Evolutionary conservation across 148 eudicot species (phyloP).

Genomic region (Nepenthes mirabilis): DNA sequence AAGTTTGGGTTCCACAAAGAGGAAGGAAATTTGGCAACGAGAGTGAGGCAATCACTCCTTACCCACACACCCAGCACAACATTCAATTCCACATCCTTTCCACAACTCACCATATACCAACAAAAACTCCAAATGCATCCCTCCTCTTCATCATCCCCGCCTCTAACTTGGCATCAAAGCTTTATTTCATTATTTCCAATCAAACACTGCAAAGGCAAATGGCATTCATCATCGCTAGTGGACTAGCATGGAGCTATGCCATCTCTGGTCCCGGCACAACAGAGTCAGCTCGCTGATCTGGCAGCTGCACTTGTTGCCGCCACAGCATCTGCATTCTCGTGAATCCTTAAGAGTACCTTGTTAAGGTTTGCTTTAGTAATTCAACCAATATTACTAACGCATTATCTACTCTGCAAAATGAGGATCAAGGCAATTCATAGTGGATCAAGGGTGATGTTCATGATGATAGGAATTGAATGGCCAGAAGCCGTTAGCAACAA

Average conservation of each 20-base stretch:
- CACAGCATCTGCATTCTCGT: conserved; percentile 17
- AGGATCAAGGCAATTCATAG: too few relatives aligned
- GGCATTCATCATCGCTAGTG: conserved; percentile 52
- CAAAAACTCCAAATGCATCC: not conserved
- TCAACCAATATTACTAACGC: too few relatives aligned
- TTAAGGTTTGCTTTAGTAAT: too few relatives aligned
- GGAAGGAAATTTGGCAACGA: conserved; percentile 38
- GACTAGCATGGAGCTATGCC: conserved; percentile 73
- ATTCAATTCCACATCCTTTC: conserved; percentile 20
- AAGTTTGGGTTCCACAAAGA: not conserved
- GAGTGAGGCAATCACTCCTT: conserved; percentile 86
- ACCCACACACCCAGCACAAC: conserved; percentile 87
- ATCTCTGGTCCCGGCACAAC: conserved; percentile 28
- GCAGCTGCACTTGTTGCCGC: conserved; percentile 56
- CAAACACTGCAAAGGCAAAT: conserved; percentile 7
- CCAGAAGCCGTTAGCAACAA: conserved; percentile 92
- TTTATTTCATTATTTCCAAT: not conserved
- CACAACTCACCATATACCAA: not conserved
- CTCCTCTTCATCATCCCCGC: conserved; percentile 12
- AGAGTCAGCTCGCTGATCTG: conserved; percentile 43
- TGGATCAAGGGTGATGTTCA: too few relatives aligned
- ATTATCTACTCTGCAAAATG: too few relatives aligned
- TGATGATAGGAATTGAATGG: conserved; percentile 71
- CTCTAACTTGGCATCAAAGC: conserved; percentile 5
- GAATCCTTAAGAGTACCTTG: too few relatives aligned